A percentile compares a stretch with the other conserved stretches of the same genome.
phyloP scores from a whole-genome alignment of 345 rosid species.

The Angophora floribunda region DNA sequence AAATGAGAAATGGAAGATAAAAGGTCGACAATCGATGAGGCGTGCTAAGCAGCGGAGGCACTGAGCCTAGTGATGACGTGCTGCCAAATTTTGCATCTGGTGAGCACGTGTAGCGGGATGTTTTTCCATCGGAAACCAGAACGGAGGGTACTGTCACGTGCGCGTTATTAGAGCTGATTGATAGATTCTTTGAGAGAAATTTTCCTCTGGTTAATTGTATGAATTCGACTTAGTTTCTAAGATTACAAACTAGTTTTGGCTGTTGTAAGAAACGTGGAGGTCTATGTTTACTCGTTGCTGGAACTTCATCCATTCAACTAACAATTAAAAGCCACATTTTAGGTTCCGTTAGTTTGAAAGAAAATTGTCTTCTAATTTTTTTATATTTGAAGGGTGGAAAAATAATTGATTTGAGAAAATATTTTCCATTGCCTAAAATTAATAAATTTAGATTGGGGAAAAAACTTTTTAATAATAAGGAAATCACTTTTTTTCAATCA shows the following conservation, averaged over 20 bases:
- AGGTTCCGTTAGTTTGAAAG: background rate
- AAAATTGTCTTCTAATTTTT: too few species aligned
- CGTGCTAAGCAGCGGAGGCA: constrained; percentile 58
- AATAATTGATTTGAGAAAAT: background rate
- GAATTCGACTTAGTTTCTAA: background rate
- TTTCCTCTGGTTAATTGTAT: background rate
- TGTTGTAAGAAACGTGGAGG: background rate
- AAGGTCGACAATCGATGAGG: constrained; percentile 38
- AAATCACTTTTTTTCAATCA: background rate
- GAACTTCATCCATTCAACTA: background rate
- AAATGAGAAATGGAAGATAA: constrained; percentile 77
- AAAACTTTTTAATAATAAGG: too few species aligned
- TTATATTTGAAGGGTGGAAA: background rate
- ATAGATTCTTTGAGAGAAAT: background rate
- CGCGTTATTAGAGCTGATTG: background rate
- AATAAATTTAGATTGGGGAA: background rate
- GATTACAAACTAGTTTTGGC: background rate
- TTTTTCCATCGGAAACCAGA: background rate
- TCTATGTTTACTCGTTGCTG: background rate
- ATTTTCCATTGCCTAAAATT: background rate
- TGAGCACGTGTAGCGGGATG: background rate
- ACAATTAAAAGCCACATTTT: background rate
- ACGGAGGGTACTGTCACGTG: background rate
- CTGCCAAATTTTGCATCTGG: background rate
- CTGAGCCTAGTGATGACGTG: constrained; percentile 3